These are phyloP conservation scores for Oehlia diaphana DNA, from an alignment of 192 early-diverging fungal species.

Conservation along the genomic window DNA sequence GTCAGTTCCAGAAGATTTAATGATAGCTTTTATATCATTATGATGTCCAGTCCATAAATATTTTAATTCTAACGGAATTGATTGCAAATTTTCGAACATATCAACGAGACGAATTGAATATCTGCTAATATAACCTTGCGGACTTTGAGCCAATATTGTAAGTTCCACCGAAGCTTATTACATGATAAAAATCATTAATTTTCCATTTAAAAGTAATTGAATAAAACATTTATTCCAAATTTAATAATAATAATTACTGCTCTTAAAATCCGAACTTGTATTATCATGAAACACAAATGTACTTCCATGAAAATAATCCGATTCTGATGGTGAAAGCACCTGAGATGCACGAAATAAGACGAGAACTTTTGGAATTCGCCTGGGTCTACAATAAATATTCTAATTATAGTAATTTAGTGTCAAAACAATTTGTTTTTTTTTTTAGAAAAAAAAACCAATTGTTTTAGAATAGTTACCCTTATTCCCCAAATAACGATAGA, in stretches of 20 bases:
- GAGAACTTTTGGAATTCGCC: constrained; percentile 64
- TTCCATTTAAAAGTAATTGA: neutral
- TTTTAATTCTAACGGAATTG: constrained; percentile 52
- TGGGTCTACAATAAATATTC: constrained; percentile 63
- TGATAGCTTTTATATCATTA: constrained; percentile 44
- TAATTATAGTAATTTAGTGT: constrained; percentile 32
- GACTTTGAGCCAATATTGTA: constrained; percentile 56
- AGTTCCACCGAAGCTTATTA: constrained; percentile 51
- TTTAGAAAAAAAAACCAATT: neutral
- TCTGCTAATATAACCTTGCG: constrained; percentile 60
- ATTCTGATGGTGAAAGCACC: constrained; percentile 54
- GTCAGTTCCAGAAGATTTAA: constrained; percentile 41
- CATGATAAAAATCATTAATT: neutral
- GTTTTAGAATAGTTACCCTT: constrained; percentile 48
- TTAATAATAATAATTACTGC: constrained; percentile 1
- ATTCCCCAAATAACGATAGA: constrained; percentile 79
- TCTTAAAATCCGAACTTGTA: constrained; percentile 10
- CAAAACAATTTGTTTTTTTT: neutral
- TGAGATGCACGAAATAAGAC: constrained; percentile 63
- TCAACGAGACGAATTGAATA: constrained; percentile 78
- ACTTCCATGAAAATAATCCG: constrained; percentile 57
- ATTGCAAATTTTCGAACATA: constrained; percentile 66
- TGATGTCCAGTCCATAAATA: constrained; percentile 73
- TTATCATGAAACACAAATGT: constrained; percentile 51
- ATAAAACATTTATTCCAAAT: too few relatives aligned